Percentiles rank a stretch among this genome's conserved stretches.
Conservation (phyloP, 192 early-diverging fungal species). For the Paraglomus brasilianum region DNA sequence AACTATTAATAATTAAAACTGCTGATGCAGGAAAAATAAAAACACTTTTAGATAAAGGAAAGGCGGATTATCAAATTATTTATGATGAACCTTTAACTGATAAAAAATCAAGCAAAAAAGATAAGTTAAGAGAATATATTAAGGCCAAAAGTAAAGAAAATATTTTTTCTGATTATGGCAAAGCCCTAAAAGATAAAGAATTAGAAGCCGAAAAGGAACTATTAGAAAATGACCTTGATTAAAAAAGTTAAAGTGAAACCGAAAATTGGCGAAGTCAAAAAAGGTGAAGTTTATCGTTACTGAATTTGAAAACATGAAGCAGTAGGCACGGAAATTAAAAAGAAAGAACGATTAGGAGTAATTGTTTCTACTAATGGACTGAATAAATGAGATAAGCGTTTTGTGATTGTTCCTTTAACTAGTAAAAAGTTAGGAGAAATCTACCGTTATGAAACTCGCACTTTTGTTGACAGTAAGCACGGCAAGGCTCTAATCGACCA, state of each 20-base stretch:
- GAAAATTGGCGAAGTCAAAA: slow-evolving; percentile 4
- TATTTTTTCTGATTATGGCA: too few relatives aligned
- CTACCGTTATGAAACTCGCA: background rate
- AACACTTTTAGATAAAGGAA: too few relatives aligned
- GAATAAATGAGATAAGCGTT: background rate
- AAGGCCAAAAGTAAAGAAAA: too few relatives aligned
- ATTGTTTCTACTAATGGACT: slow-evolving; percentile 3
- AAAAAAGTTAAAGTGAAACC: slow-evolving; percentile 7
- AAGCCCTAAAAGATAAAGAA: too few relatives aligned
- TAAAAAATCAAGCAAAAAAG: too few relatives aligned
- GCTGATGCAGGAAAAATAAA: too few relatives aligned
- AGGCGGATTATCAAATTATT: too few relatives aligned
- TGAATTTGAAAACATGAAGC: slow-evolving; percentile 19
- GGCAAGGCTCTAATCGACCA: slow-evolving; percentile 8
- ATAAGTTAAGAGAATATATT: too few relatives aligned
- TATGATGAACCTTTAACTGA: too few relatives aligned
- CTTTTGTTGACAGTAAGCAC: slow-evolving; percentile 3
- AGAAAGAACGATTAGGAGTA: slow-evolving; percentile 1
- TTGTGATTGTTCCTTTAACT: slow-evolving; percentile 13
- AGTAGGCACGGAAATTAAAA: slow-evolving; percentile 12
- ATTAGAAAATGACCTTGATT: too few relatives aligned
- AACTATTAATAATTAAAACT: too few relatives aligned
- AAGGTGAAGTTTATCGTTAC: slow-evolving; percentile 14
- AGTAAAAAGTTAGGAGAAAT: slow-evolving; percentile 11
- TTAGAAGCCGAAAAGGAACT: too few relatives aligned